Base-by-base conservation (phyloP, 805 yeast genomes). In the Yarrowia bubula region DNA sequence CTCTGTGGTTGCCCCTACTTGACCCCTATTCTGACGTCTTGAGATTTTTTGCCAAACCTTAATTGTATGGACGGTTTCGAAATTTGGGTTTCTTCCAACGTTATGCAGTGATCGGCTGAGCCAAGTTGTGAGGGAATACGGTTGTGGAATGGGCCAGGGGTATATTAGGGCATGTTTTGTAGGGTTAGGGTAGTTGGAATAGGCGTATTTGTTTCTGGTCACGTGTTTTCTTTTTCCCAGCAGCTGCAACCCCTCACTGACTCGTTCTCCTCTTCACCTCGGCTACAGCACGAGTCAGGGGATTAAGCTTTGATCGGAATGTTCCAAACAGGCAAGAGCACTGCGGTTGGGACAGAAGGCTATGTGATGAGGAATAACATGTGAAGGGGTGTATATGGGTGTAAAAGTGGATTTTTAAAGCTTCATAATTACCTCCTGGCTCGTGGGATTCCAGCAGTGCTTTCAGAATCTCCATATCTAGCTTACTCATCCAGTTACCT, bases 271-370 rank as follows among this genome's bases (percentile, higher is more conserved):
- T 22, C 11, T 38, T 6, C 39, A 15, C 53, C 55, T 48, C 55
- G 55, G 55, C 32, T 48, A 48, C 41, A 18, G 13, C 31, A 33
- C 18, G 13, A 6, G 8, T 14, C 41, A 13, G 53, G 28, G 41
- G 28, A 15, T n/a, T 48, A 17, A 35, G 17, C 13, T 48, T 48
- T 8, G 55, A 48, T 48, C 41, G 55, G 55, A 48, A 48, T 48
- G 55, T 48, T 33, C 55, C 8, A 35, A 35, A 35, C 8, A 35
- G 55, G 55, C 55, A 48, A 48, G 41, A 11, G 15, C 55, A 35
- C 41, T 48, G 55, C 55, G 55, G 55, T 48, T 48, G 55, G 55
- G 55, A n/a, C n/a, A 48, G 55, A 48, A 31, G 55, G 53, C 28
- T 22, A 22, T 22, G 28, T 22, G 3, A 3, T 22, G 28, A 22